Conservation (phyloP, 306 rosid genomes). For the Rosa chinensis region DNA sequence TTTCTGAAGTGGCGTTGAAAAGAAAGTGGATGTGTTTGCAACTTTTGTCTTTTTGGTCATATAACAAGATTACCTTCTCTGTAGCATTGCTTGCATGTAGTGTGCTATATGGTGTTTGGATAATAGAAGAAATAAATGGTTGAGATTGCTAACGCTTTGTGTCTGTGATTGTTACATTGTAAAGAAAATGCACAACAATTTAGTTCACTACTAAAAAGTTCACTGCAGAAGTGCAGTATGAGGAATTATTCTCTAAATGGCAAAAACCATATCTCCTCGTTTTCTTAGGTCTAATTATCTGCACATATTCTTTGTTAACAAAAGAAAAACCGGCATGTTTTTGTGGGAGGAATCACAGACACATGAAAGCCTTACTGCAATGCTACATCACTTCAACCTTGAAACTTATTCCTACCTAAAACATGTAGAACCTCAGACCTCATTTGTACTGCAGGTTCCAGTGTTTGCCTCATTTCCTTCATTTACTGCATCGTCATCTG, state of each 20-base stretch:
- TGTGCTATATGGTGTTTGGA: not conserved
- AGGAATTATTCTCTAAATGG: not conserved
- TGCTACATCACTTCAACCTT: slow-evolving; percentile 4
- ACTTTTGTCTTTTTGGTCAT: not conserved
- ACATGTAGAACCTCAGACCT: slow-evolving; percentile 3
- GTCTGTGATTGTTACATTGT: not conserved
- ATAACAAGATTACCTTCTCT: not conserved
- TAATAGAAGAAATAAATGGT: not conserved
- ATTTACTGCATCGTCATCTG: not conserved
- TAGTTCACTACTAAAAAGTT: not conserved
- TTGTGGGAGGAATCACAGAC: not conserved
- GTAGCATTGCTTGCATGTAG: not conserved
- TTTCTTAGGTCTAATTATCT: slow-evolving; percentile 7
- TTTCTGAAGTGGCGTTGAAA: not conserved
- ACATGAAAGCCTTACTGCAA: not conserved
- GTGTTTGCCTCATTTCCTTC: slow-evolving; percentile 7
- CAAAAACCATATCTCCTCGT: not conserved
- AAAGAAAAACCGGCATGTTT: not conserved
- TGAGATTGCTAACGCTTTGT: slow-evolving; percentile 6
- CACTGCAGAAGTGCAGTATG: not conserved
- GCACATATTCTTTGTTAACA: slow-evolving; percentile 1
- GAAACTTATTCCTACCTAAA: slow-evolving; percentile 16
- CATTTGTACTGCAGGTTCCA: not conserved
- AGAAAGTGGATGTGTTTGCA: not conserved
- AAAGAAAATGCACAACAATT: not conserved